Evolutionary conservation across 352 stramenopile genomes (phyloP), one percentile per base, ranked within the genome.

Genomic region (Phytophthora constricta): DNA sequence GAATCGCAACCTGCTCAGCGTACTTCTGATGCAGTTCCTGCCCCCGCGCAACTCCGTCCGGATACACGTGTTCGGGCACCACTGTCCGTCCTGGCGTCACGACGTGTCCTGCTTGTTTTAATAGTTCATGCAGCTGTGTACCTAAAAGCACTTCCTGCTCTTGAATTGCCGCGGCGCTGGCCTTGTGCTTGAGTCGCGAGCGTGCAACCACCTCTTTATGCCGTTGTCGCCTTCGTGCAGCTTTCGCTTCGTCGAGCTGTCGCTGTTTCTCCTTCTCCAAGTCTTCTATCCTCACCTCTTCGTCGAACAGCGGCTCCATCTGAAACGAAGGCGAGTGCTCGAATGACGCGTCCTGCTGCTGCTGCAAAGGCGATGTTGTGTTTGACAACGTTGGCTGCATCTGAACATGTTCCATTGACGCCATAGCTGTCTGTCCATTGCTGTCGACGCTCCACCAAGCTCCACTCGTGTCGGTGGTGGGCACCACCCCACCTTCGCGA

Each of bases 201-300:
- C 74, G 66, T 5, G 74, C 74, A 28, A 82, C 74, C 5, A 82
- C 69, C 25, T 76, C 74, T 19, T 76, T 78, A 49, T 82, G 74
- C 19, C 60, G 42, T 26, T 71, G 70, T 5, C 74, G 53, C 53
- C 70, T 60, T 39, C 54, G 57, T 27, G 62, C 74, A 3, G 74
- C 74, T 19, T 76, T 77, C 8, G 58, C 59, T 42, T 72, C 62
- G 3, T 52, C 58, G 9, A 64, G 22, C 33, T 70, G 67, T 26
- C 59, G 47, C 45, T 72, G 62, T 33, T 48, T 57, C 28, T 62
- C 58, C 20, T 51, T 58, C 34, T 69, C 51, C 4, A 65, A 31
- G 27, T 68, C 63, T 27, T 68, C 66, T 39, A 70, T 50, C 34
- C 22, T 65, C 51, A 72, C 60, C 4, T 77, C 70, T 3, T 41